Evolutionary conservation across 768 basidiomycete genomes (phyloP).

Genomic region (Lactarius psammicola): DNA sequence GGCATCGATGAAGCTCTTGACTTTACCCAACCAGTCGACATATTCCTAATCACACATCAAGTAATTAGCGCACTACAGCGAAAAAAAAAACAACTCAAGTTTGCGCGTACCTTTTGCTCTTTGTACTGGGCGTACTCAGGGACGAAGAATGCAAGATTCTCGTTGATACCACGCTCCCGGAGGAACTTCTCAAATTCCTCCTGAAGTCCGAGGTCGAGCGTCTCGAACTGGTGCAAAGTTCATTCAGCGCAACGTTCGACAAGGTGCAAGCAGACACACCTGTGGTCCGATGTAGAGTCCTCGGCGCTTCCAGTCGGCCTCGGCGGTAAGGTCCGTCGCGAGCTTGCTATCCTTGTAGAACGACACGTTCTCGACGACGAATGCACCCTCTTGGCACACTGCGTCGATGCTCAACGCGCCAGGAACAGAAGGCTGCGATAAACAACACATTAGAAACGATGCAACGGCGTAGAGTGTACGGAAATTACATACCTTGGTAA

Average conservation of each 20-base stretch:
- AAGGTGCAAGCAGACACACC: constrained; percentile 42
- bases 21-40: constrained; percentile 79
- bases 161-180: constrained; percentile 86
- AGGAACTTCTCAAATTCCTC: constrained; percentile 90
- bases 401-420: constrained; percentile 81
- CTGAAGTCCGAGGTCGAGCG: constrained; percentile 83
- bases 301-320: constrained; percentile 92
- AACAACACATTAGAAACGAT: neutral
- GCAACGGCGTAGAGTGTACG: neutral
- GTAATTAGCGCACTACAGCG: constrained; percentile 8
- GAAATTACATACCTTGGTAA: constrained; percentile 66
- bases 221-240: constrained; percentile 63
- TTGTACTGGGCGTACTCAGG: constrained; percentile 86
- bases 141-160: constrained; percentile 78
- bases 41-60: constrained; percentile 65
- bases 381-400: constrained; percentile 72
- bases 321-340: constrained; percentile 75
- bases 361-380: constrained; percentile 87
- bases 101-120: constrained; percentile 91
- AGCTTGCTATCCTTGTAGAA: constrained; percentile 73
- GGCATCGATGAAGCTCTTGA: constrained; percentile 78
- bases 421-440: constrained; percentile 43
- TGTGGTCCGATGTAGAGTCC: constrained; percentile 92
- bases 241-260: neutral
- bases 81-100: neutral